Base-by-base conservation (phyloP, 129 eudicot genomes). In the Deinandra increscens region DNA sequence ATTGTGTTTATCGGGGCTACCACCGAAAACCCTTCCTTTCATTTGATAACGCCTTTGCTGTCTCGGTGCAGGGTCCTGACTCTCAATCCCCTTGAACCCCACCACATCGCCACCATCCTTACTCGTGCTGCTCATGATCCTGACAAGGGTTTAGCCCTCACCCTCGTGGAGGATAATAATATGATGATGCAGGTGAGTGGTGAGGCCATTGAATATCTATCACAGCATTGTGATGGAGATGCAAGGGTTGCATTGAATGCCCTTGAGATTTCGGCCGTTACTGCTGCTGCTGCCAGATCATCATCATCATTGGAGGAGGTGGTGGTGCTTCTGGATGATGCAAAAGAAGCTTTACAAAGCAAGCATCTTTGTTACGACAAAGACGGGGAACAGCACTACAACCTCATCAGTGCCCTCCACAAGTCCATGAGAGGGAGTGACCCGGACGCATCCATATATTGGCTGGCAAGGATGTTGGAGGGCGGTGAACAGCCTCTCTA, bases 371-470 rank as follows among this genome's bases (percentile, higher is more conserved):
- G 82, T 34, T 93, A 93, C 39, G 96, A 93, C 65, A 84, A 82
- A 63, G 73, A 82, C 0, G 96, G 97, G 6, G 97, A 93, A 33
- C 88, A 93, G 60, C 98, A 93, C 34, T 93, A 93, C 77, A 89
- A 93, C 73, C 78, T 89, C 11, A 93, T 93, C 2, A 89, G 97
- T 33, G 98, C 98, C 5, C 81, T 93, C 38, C 89, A 81, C 55
- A 89, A 93, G 78, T 93, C 96, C 0, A 93, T 93, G 95, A 87
- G 97, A 64, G 98, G 98, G 31, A 87, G 87, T 45, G 97, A 93
- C 37, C 88, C 92, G 0, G 60, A 93, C 60, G 98, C 98, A 8
- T 78, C 98, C 1, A 83, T 89, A 17, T 93, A 93, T 70, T 93
- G 98, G 98, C 83, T 93, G 4, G 92, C 90, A 0, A 87, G 98